phyloP scores from a whole-genome alignment of 371 early-diverging fungal species.

The Umbelopsis sp. region DNA sequence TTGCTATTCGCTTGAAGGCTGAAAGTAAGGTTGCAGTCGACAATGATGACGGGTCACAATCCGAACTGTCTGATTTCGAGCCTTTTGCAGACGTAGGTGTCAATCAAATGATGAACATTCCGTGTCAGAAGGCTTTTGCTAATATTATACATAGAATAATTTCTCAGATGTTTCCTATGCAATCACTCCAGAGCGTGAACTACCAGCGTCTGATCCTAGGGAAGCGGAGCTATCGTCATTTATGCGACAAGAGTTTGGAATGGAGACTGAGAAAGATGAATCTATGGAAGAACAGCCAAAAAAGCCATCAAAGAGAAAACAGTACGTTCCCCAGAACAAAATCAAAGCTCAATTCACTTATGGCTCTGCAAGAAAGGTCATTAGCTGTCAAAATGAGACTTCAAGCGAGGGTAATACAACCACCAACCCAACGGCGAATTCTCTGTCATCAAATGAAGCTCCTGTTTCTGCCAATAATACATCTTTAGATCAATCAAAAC shows the following conservation, averaged over 20 bases:
- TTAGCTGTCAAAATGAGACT: not conserved
- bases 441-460: not conserved
- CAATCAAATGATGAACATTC: too few species aligned
- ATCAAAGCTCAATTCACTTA: conserved; percentile 8
- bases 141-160: too few species aligned
- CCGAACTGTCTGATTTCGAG: too few species aligned
- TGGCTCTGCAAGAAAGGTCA: not conserved
- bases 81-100: too few species aligned
- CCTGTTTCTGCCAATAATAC: too few species aligned
- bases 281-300: not conserved
- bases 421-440: too few species aligned
- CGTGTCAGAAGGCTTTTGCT: too few species aligned
- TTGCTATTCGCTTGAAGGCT: not conserved
- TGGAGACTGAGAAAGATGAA: not conserved
- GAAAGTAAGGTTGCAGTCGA: not conserved
- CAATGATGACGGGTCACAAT: not conserved
- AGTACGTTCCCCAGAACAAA: not conserved
- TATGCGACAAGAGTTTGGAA: conserved; percentile 1
- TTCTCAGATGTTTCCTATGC: too few species aligned
- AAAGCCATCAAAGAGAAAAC: not conserved
- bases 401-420: not conserved
- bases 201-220: not conserved
- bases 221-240: not conserved
- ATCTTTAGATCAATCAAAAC: too few species aligned
- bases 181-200: not conserved